phyloP scores from a whole-genome alignment of 768 basidiomycete species.

The Rhodocollybia butyracea region DNA sequence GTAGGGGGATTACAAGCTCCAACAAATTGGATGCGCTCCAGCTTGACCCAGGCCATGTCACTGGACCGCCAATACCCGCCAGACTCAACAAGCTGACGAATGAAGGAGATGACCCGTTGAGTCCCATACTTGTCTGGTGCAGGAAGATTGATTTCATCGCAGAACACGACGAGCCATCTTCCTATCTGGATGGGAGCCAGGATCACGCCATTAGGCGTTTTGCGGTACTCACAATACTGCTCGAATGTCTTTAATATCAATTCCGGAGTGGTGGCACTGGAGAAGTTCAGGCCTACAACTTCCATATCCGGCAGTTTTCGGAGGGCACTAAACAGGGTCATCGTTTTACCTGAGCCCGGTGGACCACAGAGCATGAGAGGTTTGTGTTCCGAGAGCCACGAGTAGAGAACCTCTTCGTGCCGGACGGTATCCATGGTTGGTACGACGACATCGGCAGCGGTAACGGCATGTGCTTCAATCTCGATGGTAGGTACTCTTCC shows the following conservation, averaged over 20 bases:
- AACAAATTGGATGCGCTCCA: constrained; percentile 99
- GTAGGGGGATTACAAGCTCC: constrained; percentile 99
- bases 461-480: constrained; percentile 94
- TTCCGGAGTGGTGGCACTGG: constrained; percentile 97
- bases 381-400: constrained; percentile 98
- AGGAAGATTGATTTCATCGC: constrained; percentile 98
- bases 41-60: constrained; percentile 95
- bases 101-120: constrained; percentile 96
- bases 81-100: constrained; percentile 92
- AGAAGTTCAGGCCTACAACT: constrained; percentile 98
- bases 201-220: constrained; percentile 97
- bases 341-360: constrained; percentile 99
- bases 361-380: constrained; percentile 98
- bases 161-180: constrained; percentile 99
- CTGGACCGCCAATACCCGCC: constrained; percentile 93
- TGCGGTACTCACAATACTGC: constrained; percentile 98
- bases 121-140: constrained; percentile 98
- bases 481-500: constrained; percentile 91
- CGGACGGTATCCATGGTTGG: constrained; percentile 98
- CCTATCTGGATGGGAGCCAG: constrained; percentile 93
- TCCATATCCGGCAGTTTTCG: constrained; percentile 99
- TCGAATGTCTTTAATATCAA: constrained; percentile 99
- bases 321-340: constrained; percentile 97
- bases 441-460: constrained; percentile 94
- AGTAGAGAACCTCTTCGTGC: constrained; percentile 97